Conservation (phyloP, 2,329 filamentous ascomycete species). For the Aspergillus pseudoglaucus region DNA sequence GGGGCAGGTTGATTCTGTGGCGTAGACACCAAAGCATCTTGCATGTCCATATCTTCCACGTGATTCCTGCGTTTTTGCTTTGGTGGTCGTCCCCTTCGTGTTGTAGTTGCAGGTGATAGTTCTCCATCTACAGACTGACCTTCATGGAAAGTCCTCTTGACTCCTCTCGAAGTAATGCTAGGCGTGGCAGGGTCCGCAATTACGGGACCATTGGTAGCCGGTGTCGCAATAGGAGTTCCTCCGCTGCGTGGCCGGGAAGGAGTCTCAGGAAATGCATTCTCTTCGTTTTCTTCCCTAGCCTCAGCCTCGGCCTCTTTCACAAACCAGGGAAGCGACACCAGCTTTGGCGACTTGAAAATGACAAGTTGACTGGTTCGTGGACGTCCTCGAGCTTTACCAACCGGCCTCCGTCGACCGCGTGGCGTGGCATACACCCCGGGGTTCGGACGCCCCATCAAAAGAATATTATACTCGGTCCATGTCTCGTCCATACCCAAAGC, state of each 20-base stretch:
- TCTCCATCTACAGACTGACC: slow-evolving; percentile 1
- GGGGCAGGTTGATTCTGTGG: background rate
- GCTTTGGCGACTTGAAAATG: slow-evolving; percentile 31
- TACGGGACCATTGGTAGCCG: background rate
- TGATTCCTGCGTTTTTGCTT: slow-evolving; percentile 12
- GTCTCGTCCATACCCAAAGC: slow-evolving; percentile 35
- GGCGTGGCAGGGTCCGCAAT: background rate
- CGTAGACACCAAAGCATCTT: background rate
- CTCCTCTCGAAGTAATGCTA: slow-evolving; percentile 1
- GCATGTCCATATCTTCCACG: background rate
- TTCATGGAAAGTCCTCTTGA: slow-evolving; percentile 8
- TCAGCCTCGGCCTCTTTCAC: slow-evolving; percentile 8
- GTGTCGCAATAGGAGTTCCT: background rate
- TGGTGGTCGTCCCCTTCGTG: slow-evolving; percentile 8
- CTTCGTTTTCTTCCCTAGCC: no score
- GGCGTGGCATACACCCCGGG: slow-evolving; percentile 38
- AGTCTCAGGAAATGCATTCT: background rate
- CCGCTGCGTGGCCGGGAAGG: background rate
- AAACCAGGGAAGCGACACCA: slow-evolving; percentile 33
- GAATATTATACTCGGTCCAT: slow-evolving; percentile 36
- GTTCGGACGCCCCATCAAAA: slow-evolving; percentile 29
- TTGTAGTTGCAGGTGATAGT: background rate
- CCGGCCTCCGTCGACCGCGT: slow-evolving; percentile 30
- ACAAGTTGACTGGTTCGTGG: slow-evolving; percentile 34
- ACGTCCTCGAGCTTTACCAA: slow-evolving; percentile 33